Conservation (phyloP, 768 basidiomycete species). For the Leccinum boreale region DNA sequence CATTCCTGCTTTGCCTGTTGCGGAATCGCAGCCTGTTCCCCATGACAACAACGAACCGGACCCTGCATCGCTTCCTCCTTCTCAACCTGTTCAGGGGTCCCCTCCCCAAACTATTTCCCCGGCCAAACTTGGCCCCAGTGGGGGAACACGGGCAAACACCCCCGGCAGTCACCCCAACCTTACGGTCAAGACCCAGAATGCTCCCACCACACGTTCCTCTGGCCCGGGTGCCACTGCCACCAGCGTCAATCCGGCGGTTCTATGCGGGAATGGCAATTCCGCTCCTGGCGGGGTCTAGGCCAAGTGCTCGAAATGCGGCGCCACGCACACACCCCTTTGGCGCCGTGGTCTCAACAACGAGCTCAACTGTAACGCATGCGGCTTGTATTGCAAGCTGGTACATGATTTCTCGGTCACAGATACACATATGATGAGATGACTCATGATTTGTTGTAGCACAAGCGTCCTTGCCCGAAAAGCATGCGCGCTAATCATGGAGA, state of each 20-base stretch:
- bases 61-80: constrained; percentile 30
- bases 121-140: constrained; percentile 54
- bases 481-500: constrained; percentile 80
- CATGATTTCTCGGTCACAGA: constrained; percentile 22
- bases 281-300: no score
- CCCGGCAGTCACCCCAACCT: constrained; percentile 48
- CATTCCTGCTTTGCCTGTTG: constrained; percentile 8
- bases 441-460: constrained; percentile 51
- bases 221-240: constrained; percentile 64
- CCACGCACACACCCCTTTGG: constrained; percentile 87
- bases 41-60: constrained; percentile 5
- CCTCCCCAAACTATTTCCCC: constrained; percentile 55
- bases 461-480: constrained; percentile 83
- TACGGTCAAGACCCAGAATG: no score
- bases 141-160: constrained; percentile 45
- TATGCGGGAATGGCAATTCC: no score
- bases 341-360: constrained; percentile 83
- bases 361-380: constrained; percentile 87
- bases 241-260: no score
- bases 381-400: constrained; percentile 83
- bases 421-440: not conserved
- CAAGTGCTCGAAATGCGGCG: constrained; percentile 50
- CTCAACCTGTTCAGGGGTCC: constrained; percentile 36
- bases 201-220: constrained; percentile 46
- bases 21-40: constrained; percentile 9